Conservation (phyloP, 106 monocot genomes). For the Dactylorhiza incarnata region DNA sequence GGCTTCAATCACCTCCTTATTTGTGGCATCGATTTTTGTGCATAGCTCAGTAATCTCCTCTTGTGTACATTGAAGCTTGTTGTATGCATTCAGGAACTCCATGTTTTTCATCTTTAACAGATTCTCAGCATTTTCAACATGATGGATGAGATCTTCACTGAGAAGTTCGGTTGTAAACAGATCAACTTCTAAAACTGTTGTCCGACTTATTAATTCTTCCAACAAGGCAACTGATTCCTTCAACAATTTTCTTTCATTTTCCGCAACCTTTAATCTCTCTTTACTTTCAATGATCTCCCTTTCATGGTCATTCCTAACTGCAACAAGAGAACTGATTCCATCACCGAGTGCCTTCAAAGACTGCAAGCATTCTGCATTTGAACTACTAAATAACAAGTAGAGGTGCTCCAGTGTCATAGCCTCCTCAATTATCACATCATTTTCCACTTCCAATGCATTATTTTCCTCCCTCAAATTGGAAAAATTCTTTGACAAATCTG, state of each 20-base stretch:
- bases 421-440: slow-evolving; percentile 26
- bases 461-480: slow-evolving; percentile 24
- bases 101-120: slow-evolving; percentile 18
- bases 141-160: slow-evolving; percentile 10
- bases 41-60: slow-evolving; percentile 12
- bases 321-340: slow-evolving; percentile 12
- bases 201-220: slow-evolving; percentile 12
- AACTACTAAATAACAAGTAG: slow-evolving; percentile 25
- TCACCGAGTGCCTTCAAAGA: slow-evolving; percentile 18
- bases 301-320: slow-evolving; percentile 17
- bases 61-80: slow-evolving; percentile 12
- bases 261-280: slow-evolving; percentile 16
- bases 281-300: slow-evolving; percentile 18
- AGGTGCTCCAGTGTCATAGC: slow-evolving; percentile 37
- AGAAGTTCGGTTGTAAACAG: slow-evolving; percentile 15
- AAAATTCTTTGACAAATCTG: slow-evolving; percentile 18
- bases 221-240: slow-evolving; percentile 13
- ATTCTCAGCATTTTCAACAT: slow-evolving; percentile 14
- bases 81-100: slow-evolving; percentile 22
- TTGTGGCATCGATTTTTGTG: slow-evolving; percentile 17
- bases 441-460: slow-evolving; percentile 34
- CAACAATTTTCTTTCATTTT: slow-evolving; percentile 24
- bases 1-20: slow-evolving; percentile 19
- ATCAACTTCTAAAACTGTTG: slow-evolving; percentile 17
- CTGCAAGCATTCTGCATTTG: slow-evolving; percentile 25